A percentile compares a stretch with the other conserved stretches of the same genome.
Conservation (phyloP, 1,284 basidiomycete species). For the Trichosporon sp. region DNA sequence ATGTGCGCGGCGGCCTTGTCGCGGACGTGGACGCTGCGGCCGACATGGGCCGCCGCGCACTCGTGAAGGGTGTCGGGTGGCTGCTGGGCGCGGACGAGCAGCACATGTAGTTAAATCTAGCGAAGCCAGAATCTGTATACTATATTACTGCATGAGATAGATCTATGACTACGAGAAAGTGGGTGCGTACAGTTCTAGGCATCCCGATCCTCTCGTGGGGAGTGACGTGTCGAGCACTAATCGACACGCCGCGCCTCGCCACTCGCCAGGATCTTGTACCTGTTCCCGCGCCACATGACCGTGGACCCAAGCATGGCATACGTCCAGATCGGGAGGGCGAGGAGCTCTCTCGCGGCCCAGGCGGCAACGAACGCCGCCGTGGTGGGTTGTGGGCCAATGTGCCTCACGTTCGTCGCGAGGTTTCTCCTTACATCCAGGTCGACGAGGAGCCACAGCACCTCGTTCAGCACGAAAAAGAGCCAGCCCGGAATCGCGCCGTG, state of each 20-base stretch:
- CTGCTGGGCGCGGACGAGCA: conserved; percentile 55
- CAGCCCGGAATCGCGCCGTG: conserved; percentile 62
- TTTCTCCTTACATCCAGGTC: conserved; percentile 51
- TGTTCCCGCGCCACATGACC: conserved; percentile 77
- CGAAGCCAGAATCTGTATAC: neutral
- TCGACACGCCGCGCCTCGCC: conserved; percentile 37
- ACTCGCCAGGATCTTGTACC: conserved; percentile 50
- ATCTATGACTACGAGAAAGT: neutral
- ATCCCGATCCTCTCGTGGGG: neutral
- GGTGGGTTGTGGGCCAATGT: conserved; percentile 67
- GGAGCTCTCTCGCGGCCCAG: conserved; percentile 73
- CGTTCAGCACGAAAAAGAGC: conserved; percentile 69
- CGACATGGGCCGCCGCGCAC: conserved; percentile 49
- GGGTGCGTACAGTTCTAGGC: neutral
- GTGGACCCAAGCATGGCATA: conserved; percentile 75
- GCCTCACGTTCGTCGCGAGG: conserved; percentile 63
- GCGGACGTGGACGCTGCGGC: conserved; percentile 48
- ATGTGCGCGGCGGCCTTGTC: conserved; percentile 35
- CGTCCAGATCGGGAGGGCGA: conserved; percentile 82
- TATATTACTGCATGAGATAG: conserved; percentile 2
- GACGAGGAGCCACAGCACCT: conserved; percentile 63
- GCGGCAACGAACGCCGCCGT: conserved; percentile 65
- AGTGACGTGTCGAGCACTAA: neutral
- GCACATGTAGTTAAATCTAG: neutral
- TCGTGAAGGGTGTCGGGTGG: conserved; percentile 57